phyloP scores from a whole-genome alignment of 495 filamentous ascomycete species.

The Daldinia concentrica region DNA sequence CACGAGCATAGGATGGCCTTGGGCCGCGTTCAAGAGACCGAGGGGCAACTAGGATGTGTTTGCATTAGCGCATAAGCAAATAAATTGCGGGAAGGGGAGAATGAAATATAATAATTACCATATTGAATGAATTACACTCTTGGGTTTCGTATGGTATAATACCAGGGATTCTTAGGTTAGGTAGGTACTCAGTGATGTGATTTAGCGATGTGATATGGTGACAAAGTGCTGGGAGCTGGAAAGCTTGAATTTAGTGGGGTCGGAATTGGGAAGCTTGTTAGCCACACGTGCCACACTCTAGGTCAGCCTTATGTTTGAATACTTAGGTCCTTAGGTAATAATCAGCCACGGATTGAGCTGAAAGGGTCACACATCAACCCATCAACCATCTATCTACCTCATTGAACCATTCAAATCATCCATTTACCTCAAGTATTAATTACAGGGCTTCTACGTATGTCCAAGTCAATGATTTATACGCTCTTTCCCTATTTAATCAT shows the following conservation, averaged over 20 bases:
- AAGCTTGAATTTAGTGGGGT: constrained; percentile 32
- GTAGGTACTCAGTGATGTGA: constrained; percentile 10
- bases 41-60: constrained; percentile 74
- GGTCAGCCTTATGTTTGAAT: background rate
- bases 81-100: background rate
- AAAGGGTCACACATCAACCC: background rate
- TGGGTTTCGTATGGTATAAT: background rate
- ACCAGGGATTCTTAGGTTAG: constrained; percentile 1
- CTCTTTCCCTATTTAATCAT: no score
- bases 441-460: no score
- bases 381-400: background rate
- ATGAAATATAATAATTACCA: constrained; percentile 26
- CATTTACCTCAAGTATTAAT: no score
- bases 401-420: no score
- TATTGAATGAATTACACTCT: constrained; percentile 16
- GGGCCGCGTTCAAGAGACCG: constrained; percentile 90
- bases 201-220: background rate
- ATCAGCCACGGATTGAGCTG: background rate
- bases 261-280: background rate
- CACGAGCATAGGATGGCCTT: constrained; percentile 98
- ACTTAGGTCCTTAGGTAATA: background rate
- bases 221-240: constrained; percentile 16
- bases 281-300: constrained; percentile 7
- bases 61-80: constrained; percentile 26
- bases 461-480: background rate